These are phyloP conservation scores for Carex parvula DNA, from an alignment of 176 grass and related monocot genomes.

Conservation along the genomic window DNA sequence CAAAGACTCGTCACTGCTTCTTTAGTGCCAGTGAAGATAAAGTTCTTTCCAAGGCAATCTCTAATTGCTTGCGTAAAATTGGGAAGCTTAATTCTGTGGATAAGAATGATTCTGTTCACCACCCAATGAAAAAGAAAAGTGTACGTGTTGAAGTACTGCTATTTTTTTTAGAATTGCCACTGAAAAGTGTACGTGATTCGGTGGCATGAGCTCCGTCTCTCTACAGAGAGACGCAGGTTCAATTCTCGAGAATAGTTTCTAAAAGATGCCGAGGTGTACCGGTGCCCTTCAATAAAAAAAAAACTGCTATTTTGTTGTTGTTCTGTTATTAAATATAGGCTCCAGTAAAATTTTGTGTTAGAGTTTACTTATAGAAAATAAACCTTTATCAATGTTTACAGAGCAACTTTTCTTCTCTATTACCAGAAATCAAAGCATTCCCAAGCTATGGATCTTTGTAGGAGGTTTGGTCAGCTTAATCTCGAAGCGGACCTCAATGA, in stretches of 20 bases:
- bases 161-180: background rate
- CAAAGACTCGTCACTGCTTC: conserved; percentile 48
- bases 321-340: background rate
- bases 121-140: conserved; percentile 18
- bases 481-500: background rate
- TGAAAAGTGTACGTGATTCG: too few species aligned
- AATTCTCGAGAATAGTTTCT: too few species aligned
- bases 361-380: too few species aligned
- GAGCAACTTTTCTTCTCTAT: background rate
- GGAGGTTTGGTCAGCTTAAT: conserved; percentile 18
- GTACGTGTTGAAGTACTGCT: background rate
- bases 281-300: too few species aligned
- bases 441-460: background rate
- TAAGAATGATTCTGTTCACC: conserved; percentile 15
- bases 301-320: background rate
- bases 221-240: too few species aligned
- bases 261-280: too few species aligned
- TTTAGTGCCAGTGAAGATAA: conserved; percentile 45
- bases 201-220: too few species aligned
- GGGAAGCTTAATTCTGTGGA: conserved; percentile 24
- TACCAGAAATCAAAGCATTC: conserved; percentile 8
- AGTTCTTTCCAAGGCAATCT: conserved; percentile 27
- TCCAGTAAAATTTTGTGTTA: too few species aligned
- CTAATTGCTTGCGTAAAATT: conserved; percentile 18
- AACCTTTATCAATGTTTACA: background rate